Conservation (phyloP, 2,329 filamentous ascomycete genomes). For the Ophiocordyceps camponoti-leonardi region DNA sequence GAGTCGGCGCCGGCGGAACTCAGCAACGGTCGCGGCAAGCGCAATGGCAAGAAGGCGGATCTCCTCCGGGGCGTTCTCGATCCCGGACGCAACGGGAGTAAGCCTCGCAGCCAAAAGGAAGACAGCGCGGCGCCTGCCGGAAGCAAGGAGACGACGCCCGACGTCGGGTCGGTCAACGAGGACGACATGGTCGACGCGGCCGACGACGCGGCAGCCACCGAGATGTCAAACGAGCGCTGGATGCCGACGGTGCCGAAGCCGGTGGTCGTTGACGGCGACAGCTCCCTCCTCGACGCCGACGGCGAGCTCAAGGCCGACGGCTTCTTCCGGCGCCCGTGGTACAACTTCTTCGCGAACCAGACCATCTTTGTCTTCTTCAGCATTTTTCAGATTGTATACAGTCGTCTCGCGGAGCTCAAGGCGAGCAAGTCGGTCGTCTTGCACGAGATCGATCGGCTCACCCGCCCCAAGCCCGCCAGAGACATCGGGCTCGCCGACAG, state of each 20-base stretch:
- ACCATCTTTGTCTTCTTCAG: constrained; percentile 91
- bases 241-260: constrained; percentile 43
- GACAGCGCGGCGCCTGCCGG: constrained; percentile 52
- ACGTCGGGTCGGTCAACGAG: constrained; percentile 59
- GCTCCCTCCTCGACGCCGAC: constrained; percentile 36
- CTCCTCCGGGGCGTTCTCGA: constrained; percentile 78
- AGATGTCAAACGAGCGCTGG: constrained; percentile 48
- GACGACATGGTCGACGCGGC: constrained; percentile 52
- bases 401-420: constrained; percentile 70
- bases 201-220: constrained; percentile 39
- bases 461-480: constrained; percentile 61
- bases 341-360: constrained; percentile 83
- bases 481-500: constrained; percentile 74
- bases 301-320: constrained; percentile 59
- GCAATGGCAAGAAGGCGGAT: constrained; percentile 61
- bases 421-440: constrained; percentile 56
- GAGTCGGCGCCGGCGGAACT: constrained; percentile 55
- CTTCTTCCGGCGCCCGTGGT: constrained; percentile 62
- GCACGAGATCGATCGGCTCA: constrained; percentile 56
- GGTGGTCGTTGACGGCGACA: constrained; percentile 33
- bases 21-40: constrained; percentile 49
- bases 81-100: constrained; percentile 53
- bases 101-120: constrained; percentile 56
- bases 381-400: constrained; percentile 82
- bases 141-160: constrained; percentile 81